A percentile compares a stretch with the other conserved stretches of the same genome.
Evolutionary conservation across 352 stramenopile species (phyloP).

Genomic region (Globisporangium nunn): DNA sequence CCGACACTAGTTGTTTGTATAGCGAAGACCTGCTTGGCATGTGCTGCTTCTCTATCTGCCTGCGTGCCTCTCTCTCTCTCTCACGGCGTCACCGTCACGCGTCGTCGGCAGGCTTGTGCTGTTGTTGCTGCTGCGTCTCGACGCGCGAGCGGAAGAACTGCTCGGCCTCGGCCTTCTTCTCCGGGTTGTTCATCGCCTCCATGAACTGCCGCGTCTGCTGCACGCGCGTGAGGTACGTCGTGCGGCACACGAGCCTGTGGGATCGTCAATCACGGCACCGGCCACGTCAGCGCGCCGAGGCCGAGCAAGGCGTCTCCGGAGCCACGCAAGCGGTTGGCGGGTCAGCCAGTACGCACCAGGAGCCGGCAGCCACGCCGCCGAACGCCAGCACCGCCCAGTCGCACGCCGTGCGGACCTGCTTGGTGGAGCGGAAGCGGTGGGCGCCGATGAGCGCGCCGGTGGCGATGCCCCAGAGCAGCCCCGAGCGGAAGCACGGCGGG

Average conservation of each 20-base stretch:
- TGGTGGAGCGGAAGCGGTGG: slow-evolving; percentile 64
- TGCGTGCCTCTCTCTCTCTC: background rate
- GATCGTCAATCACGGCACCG: background rate
- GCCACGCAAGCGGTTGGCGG: no score
- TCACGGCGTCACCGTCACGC: background rate
- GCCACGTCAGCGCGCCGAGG: no score
- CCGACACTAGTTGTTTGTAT: no score
- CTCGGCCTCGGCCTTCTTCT: slow-evolving; percentile 60
- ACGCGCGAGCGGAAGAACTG: slow-evolving; percentile 70
- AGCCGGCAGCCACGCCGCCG: slow-evolving; percentile 34
- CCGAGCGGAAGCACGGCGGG: slow-evolving; percentile 72
- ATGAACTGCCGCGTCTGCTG: slow-evolving; percentile 74
- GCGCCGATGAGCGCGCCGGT: slow-evolving; percentile 48
- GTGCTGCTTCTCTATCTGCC: no score
- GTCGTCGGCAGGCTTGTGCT: background rate
- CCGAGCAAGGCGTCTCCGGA: no score
- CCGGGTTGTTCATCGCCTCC: slow-evolving; percentile 79
- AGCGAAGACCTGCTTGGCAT: no score
- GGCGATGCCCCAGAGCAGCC: slow-evolving; percentile 71
- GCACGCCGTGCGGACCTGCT: slow-evolving; percentile 43
- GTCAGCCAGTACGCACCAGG: slow-evolving; percentile 27
- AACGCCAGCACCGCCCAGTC: slow-evolving; percentile 70
- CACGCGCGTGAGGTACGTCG: slow-evolving; percentile 38
- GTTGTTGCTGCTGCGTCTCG: slow-evolving; percentile 20
- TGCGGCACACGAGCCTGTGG: slow-evolving; percentile 51